Base-by-base conservation (phyloP, 2,329 filamentous ascomycete genomes). In the Grosmannia huntii region DNA sequence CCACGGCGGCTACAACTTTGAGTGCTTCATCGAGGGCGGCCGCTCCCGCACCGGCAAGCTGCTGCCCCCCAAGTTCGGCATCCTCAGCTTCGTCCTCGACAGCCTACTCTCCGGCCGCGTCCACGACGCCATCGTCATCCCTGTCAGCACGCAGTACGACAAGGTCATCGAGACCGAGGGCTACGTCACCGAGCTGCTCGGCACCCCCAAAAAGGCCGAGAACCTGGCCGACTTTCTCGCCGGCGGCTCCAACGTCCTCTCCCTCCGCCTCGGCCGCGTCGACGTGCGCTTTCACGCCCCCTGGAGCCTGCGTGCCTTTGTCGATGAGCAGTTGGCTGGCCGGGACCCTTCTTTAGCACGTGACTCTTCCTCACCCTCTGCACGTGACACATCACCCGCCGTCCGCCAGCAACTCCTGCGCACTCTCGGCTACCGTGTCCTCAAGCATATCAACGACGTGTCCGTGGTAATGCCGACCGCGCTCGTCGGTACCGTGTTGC, bases 401-500 rank as follows among this genome's bases (percentile, higher is more conserved):
- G 75, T 85, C 14, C 79, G 86, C 27, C 80, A 89, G 57, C 87
- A 88, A 60, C 75, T 99, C 2, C 74, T 99, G 14, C 82, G 90
- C 41, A 95, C 89, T 0, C 76, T 99, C 58, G 94, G 94, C 1
- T 99, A 96, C 73, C 88, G 89, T 65, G 90, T 97, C 0, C 77
- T 99, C 2, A 86, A 88, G 0, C 89, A 99, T 66, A 99, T 99
- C 73, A 99, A 99, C 68, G 83, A 86, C 38, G 92, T 96, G 2
- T 96, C 91, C 0, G 94, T 99, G 0, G 90, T 99, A 53, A 99
- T 99, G 94, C 94, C 94, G 0, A 97, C 94, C 0, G 92, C 94
- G 0, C 78, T 99, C 50, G 95, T 99, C 28, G 94, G 94, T 6
- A 99, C 94, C 0, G 89, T 97, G 0, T 77, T 99, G 0, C 76